Conservation (phyloP, 2,329 filamentous ascomycete genomes). For the Rutstroemia sp. region DNA sequence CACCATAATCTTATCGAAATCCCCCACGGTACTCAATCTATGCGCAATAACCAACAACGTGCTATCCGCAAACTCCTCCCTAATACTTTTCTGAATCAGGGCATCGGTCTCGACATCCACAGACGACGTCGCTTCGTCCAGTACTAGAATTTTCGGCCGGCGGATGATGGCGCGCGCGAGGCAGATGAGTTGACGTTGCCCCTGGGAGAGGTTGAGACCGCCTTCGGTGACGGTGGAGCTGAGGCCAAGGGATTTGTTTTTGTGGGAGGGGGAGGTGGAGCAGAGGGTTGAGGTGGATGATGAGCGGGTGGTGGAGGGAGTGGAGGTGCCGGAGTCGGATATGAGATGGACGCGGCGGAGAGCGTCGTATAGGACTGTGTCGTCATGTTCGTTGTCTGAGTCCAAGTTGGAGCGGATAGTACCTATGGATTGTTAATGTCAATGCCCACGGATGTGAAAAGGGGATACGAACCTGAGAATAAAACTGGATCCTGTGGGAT, state of each 20-base stretch:
- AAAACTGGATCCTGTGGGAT: slow-evolving; percentile 79
- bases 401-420: slow-evolving; percentile 72
- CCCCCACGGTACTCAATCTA: slow-evolving; percentile 66
- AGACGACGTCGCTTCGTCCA: slow-evolving; percentile 73
- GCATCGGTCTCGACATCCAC: slow-evolving; percentile 72
- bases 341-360: slow-evolving; percentile 61
- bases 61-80: slow-evolving; percentile 61
- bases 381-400: slow-evolving; percentile 63
- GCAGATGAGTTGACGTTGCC: slow-evolving; percentile 69
- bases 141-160: slow-evolving; percentile 67
- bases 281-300: slow-evolving; percentile 26
- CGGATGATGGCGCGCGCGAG: slow-evolving; percentile 66
- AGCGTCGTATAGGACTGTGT: slow-evolving; percentile 61
- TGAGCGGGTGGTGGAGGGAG: slow-evolving; percentile 26
- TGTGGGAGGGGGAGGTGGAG: slow-evolving; percentile 20
- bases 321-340: slow-evolving; percentile 14
- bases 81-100: slow-evolving; percentile 66
- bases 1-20: slow-evolving; percentile 69
- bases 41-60: slow-evolving; percentile 77
- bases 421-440: slow-evolving; percentile 26
- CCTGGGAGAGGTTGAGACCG: slow-evolving; percentile 69
- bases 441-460: no score
- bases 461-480: slow-evolving; percentile 48
- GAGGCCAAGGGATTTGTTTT: slow-evolving; percentile 56
- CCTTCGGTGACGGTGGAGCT: slow-evolving; percentile 60